Conservation (phyloP, 75 land plant species). For the Pinus tabuliformis region DNA sequence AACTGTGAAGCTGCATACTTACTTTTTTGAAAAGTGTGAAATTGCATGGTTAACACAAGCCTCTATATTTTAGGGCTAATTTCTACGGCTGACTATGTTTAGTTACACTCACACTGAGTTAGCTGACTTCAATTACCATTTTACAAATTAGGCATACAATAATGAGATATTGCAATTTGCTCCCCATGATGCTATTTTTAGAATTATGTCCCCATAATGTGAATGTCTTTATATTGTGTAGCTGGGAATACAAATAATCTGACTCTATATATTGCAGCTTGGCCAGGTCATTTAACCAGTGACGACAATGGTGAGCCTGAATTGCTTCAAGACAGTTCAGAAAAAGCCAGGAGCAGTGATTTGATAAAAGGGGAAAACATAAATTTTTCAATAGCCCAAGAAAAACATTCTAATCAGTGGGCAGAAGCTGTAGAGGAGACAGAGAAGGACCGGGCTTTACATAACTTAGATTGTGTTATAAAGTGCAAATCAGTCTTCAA, state of each 20-base stretch:
- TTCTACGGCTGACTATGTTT: background rate
- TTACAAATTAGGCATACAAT: conserved; percentile 1
- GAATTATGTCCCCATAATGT: background rate
- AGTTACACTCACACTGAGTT: background rate
- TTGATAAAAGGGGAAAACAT: conserved; percentile 1
- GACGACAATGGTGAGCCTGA: background rate
- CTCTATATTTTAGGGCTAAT: background rate
- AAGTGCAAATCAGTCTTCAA: conserved; percentile 56
- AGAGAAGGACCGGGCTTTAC: background rate
- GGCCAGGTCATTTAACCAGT: conserved; percentile 2
- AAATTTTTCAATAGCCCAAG: background rate
- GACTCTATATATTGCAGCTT: background rate
- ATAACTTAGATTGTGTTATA: conserved; percentile 33
- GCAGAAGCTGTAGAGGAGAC: conserved; percentile 11
- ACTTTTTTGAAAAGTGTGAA: background rate
- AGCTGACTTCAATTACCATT: background rate
- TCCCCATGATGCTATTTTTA: too few species aligned
- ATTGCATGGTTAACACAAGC: too few species aligned
- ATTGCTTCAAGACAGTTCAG: background rate
- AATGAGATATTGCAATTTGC: background rate
- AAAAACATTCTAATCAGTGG: conserved; percentile 8
- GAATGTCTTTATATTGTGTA: background rate
- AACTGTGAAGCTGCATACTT: background rate
- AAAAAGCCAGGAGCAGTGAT: conserved; percentile 1
- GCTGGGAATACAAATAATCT: background rate